Evolutionary conservation across 495 filamentous ascomycete genomes (phyloP).

Genomic region (Penicillium verhagenii): DNA sequence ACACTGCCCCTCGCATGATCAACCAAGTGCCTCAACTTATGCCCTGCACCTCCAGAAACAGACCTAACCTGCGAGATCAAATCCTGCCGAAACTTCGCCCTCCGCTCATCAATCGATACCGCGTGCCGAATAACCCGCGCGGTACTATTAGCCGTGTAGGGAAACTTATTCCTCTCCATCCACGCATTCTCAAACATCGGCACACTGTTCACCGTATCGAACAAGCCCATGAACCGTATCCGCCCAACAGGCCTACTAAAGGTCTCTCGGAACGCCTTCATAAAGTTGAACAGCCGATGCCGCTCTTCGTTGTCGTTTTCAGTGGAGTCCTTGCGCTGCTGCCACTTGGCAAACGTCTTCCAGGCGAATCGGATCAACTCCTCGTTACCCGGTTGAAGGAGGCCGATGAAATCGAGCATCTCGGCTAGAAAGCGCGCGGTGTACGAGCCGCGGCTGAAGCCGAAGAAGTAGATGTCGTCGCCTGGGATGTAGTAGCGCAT

Average conservation of each 20-base stretch:
- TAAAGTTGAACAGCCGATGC: constrained; percentile 66
- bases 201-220: constrained; percentile 69
- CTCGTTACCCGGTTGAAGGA: constrained; percentile 76
- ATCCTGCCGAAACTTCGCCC: constrained; percentile 67
- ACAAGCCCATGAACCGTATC: constrained; percentile 51
- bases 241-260: constrained; percentile 72
- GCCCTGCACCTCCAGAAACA: neutral
- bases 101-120: constrained; percentile 72
- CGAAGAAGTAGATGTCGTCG: constrained; percentile 77
- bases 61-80: constrained; percentile 57
- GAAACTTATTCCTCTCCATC: constrained; percentile 79
- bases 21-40: constrained; percentile 9
- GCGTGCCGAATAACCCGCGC: constrained; percentile 69
- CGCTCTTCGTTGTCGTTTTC: constrained; percentile 56
- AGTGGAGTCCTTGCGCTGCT: constrained; percentile 58
- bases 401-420: constrained; percentile 79
- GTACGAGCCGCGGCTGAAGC: constrained; percentile 80
- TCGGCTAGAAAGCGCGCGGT: constrained; percentile 80
- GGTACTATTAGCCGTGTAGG: constrained; percentile 73
- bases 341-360: constrained; percentile 84
- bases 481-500: constrained; percentile 80
- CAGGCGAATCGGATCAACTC: constrained; percentile 83
- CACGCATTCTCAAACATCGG: constrained; percentile 77
- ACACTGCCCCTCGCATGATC: constrained; percentile 7
- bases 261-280: constrained; percentile 81